Percentiles rank a stretch among this genome's conserved stretches.
These are phyloP conservation scores for Diaporthe ampelina DNA, from an alignment of 2,329 filamentous ascomycete genomes.

Conservation along the genomic window DNA sequence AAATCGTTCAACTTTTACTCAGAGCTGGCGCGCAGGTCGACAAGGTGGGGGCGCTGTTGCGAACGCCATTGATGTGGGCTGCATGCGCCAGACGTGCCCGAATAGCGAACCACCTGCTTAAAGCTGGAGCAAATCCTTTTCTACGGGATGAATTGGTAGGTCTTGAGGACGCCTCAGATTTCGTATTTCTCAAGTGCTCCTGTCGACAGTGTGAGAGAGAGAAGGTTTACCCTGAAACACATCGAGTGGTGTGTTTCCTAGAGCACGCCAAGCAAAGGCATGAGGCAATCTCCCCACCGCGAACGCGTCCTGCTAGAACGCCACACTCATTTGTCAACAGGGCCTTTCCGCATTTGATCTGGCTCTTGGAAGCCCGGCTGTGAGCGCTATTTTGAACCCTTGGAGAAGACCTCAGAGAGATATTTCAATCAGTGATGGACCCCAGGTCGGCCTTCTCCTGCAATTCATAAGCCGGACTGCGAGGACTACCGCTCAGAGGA, in stretches of 20 bases:
- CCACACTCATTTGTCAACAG: neutral
- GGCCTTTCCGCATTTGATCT: neutral
- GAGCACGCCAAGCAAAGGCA: too few species aligned
- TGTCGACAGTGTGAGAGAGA: too few species aligned
- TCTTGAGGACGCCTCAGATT: too few species aligned
- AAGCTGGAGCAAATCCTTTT: neutral
- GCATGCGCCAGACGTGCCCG: too few species aligned
- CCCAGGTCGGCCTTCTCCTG: neutral
- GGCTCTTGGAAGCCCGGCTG: neutral
- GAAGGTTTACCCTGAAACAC: too few species aligned
- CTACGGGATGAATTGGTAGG: neutral
- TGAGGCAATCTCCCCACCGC: too few species aligned
- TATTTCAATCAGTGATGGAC: neutral
- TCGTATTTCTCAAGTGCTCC: too few species aligned
- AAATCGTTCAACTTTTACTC: neutral
- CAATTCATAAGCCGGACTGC: neutral
- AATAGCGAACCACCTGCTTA: neutral
- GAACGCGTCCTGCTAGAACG: neutral
- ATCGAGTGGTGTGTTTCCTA: too few species aligned
- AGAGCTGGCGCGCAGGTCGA: neutral
- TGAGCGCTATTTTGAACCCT: neutral
- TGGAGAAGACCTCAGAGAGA: neutral
- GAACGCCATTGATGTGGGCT: neutral
- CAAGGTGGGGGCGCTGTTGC: neutral
- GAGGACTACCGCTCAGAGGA: neutral